Evolutionary conservation across 2,329 filamentous ascomycete species (phyloP), one percentile per base, ranked within the genome.

Genomic region (Fusarium graminum): DNA sequence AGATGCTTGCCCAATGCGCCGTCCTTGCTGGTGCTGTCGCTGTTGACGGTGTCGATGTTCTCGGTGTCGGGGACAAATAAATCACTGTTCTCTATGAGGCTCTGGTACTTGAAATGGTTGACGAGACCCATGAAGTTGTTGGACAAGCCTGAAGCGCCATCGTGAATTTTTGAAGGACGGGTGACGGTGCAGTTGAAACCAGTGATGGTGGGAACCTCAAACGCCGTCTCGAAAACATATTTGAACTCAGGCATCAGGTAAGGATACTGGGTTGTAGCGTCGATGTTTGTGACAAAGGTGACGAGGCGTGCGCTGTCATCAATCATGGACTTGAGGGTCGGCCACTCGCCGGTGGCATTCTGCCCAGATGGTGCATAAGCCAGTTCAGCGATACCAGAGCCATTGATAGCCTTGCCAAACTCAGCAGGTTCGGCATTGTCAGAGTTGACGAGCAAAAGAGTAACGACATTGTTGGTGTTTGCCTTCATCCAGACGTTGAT

Each of bases 101-200:
- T 78, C 57, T 83, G 79, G 80, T 94, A 89, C 52, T 90, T 84
- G 81, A 95, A 94, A 80, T 95, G 92, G 81, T 95, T 95, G 80
- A 92, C 84, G 11, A 95, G 81, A 26, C 91, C 87, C 75, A 95
- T 83, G 70, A 87, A 84, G 68, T 86, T 85, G 2, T 82, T 81
- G 0, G 80, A 73, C 26, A 91, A 73, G 3, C 90, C 91, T 2
- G 81, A 72, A 16, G 83, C 72, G 46, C 83, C 83, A 5, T 80
- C 74, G 22, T 77, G 75, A 32, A 88, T 78, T 7, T 77, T 76
- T 0, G 83, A 77, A 0, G 92, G 92, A 1, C 92, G 87, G 72
- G 90, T 82, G 6, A 92, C 83, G 0, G 82, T 85, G 81, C 92
- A 95, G 76, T 88, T 89, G 82, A 93, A 95, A 74, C 87, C 87